These are phyloP conservation scores for Astrephomene gubernaculifera DNA, from an alignment of 139 green algal genomes.

Conservation along the genomic window DNA sequence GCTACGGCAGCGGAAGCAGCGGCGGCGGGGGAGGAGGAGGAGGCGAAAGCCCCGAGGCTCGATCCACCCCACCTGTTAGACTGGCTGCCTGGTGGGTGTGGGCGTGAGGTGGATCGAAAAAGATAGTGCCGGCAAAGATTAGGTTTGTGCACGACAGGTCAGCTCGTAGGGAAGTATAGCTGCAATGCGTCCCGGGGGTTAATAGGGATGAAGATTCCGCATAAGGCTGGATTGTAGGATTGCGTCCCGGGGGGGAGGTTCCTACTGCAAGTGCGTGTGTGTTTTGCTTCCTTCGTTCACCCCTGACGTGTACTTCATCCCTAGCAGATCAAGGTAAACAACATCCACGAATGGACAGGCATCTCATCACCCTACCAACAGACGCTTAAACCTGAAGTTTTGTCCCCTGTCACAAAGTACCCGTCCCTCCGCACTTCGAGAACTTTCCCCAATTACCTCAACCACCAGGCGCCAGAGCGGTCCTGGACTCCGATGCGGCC, in stretches of 20 bases:
- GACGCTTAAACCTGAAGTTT: background rate
- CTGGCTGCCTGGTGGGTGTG: constrained; percentile 21
- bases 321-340: too few relatives aligned
- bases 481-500: background rate
- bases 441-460: background rate
- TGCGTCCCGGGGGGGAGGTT: background rate
- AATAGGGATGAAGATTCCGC: background rate
- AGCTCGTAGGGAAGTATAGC: background rate
- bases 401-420: background rate
- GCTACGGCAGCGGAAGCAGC: background rate
- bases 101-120: too few relatives aligned
- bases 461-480: background rate
- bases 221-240: background rate
- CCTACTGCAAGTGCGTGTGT: background rate
- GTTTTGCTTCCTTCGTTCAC: background rate
- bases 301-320: too few relatives aligned
- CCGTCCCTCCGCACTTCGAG: background rate
- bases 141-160: background rate
- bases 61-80: constrained; percentile 14
- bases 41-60: too few relatives aligned
- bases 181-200: background rate
- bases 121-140: too few relatives aligned
- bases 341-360: too few relatives aligned
- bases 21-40: background rate
- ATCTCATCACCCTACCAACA: too few relatives aligned